Evolutionary conservation across 1,284 basidiomycete genomes (phyloP).

Genomic region (Sphaerobolus stellatus): DNA sequence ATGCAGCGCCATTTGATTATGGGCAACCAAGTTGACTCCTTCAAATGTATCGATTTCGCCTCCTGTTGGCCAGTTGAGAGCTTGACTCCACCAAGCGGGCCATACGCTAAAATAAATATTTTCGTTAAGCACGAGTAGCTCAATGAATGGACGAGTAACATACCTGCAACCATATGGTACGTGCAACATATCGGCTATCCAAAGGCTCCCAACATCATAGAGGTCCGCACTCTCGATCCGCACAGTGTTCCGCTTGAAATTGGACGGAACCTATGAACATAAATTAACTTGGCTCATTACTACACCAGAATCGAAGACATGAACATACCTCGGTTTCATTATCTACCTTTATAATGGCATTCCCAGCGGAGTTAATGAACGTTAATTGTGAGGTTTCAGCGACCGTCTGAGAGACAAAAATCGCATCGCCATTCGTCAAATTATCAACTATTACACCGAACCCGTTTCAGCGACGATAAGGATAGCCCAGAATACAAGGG

Average conservation of each 20-base stretch:
- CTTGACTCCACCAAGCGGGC: slow-evolving; percentile 60
- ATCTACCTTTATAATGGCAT: slow-evolving; percentile 61
- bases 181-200: slow-evolving; percentile 65
- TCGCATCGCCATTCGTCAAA: slow-evolving; percentile 67
- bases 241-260: slow-evolving; percentile 69
- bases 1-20: slow-evolving; percentile 70
- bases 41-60: slow-evolving; percentile 80
- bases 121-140: background rate
- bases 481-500: background rate
- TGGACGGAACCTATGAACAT: slow-evolving; percentile 50
- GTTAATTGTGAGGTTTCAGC: slow-evolving; percentile 47
- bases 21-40: slow-evolving; percentile 61
- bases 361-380: slow-evolving; percentile 52
- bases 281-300: slow-evolving; percentile 77
- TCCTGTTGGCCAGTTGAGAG: slow-evolving; percentile 60
- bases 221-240: slow-evolving; percentile 59
- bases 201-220: slow-evolving; percentile 64
- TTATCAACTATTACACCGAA: slow-evolving; percentile 51
- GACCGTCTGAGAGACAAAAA: slow-evolving; percentile 50
- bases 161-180: slow-evolving; percentile 58
- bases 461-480: background rate
- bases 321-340: no score
- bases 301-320: no score
- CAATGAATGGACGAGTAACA: background rate
- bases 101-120: slow-evolving; percentile 63